These are phyloP conservation scores for Zygosaccharomyces bailii DNA, from an alignment of 805 yeast species.

Conservation along the genomic window DNA sequence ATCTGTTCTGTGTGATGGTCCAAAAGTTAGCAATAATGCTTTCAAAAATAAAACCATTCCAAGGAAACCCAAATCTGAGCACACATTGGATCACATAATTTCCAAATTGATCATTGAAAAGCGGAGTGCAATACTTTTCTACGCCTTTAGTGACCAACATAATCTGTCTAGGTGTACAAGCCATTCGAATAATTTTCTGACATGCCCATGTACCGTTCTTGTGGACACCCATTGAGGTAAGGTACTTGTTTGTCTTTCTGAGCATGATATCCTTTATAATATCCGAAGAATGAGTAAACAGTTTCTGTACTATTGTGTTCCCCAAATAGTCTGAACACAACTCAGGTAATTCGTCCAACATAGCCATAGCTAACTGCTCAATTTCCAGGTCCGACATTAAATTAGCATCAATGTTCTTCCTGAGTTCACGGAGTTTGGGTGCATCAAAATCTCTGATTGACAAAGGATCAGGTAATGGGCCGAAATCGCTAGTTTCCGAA, in stretches of 20 bases:
- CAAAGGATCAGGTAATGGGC: conserved; percentile 73
- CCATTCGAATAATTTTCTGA: conserved; percentile 84
- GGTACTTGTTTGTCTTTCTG: conserved; percentile 67
- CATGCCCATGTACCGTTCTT: conserved; percentile 99
- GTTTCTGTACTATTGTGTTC: conserved; percentile 90
- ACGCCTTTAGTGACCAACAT: conserved; percentile 64
- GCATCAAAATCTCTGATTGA: conserved; percentile 74
- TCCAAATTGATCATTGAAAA: conserved; percentile 94
- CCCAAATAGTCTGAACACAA: conserved; percentile 91
- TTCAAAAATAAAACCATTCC: conserved; percentile 85
- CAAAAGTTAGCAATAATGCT: conserved; percentile 72
- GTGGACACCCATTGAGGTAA: conserved; percentile 91
- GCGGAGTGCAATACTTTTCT: conserved; percentile 74
- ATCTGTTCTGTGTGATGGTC: conserved; percentile 81
- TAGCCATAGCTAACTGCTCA: conserved; percentile 77
- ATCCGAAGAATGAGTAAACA: conserved; percentile 69
- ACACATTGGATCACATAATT: conserved; percentile 95
- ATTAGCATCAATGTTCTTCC: conserved; percentile 66
- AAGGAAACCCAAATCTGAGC: conserved; percentile 82
- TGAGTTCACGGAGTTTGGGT: conserved; percentile 78
- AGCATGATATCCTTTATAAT: conserved; percentile 78
- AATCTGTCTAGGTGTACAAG: conserved; percentile 60
- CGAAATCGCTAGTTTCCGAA: conserved; percentile 49
- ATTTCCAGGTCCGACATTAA: conserved; percentile 55
- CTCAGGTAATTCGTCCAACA: conserved; percentile 87